These are phyloP conservation scores for Cutaneotrichosporon cutaneum DNA, from an alignment of 1,284 basidiomycete species.

Conservation along the genomic window DNA sequence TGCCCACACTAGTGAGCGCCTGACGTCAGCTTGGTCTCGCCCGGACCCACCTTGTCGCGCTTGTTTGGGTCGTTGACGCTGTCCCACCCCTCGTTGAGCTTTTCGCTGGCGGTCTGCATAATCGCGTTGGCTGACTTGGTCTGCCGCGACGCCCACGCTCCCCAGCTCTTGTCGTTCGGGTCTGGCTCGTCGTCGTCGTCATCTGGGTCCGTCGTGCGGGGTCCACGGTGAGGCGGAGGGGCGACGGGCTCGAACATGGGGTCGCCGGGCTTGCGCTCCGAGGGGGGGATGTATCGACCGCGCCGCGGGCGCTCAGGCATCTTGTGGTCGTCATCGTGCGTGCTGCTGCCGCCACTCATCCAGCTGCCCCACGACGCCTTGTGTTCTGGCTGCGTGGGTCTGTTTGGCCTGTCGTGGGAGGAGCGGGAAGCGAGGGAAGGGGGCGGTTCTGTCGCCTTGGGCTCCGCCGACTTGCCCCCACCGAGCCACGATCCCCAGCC, in stretches of 20 bases:
- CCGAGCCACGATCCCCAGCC: slow-evolving; percentile 9
- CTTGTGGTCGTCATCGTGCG: slow-evolving; percentile 1
- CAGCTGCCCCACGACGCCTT: background rate
- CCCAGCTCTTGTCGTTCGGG: slow-evolving; percentile 10
- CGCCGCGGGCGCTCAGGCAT: slow-evolving; percentile 4
- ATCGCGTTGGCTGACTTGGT: slow-evolving; percentile 9
- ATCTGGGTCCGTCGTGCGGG: background rate
- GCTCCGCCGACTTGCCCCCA: background rate
- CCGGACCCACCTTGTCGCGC: slow-evolving; percentile 18
- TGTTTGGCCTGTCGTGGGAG: no score
- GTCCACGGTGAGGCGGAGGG: background rate
- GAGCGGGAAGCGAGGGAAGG: no score
- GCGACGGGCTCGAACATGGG: slow-evolving; percentile 5
- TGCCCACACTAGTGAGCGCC: slow-evolving; percentile 21
- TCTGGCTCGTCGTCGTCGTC: slow-evolving; percentile 8
- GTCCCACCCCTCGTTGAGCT: slow-evolving; percentile 4
- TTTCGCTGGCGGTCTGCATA: slow-evolving; percentile 4
- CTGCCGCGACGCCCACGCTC: slow-evolving; percentile 19
- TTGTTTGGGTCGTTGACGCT: slow-evolving; percentile 12
- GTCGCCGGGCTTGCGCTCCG: slow-evolving; percentile 16
- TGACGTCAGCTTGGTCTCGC: background rate
- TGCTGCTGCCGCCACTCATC: no score
- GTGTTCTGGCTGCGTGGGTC: background rate
- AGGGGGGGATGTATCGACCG: slow-evolving; percentile 21
- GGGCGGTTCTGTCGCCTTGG: background rate